phyloP scores from a whole-genome alignment of 2,329 filamentous ascomycete genomes.

The Coniochaeta hoffmannii region DNA sequence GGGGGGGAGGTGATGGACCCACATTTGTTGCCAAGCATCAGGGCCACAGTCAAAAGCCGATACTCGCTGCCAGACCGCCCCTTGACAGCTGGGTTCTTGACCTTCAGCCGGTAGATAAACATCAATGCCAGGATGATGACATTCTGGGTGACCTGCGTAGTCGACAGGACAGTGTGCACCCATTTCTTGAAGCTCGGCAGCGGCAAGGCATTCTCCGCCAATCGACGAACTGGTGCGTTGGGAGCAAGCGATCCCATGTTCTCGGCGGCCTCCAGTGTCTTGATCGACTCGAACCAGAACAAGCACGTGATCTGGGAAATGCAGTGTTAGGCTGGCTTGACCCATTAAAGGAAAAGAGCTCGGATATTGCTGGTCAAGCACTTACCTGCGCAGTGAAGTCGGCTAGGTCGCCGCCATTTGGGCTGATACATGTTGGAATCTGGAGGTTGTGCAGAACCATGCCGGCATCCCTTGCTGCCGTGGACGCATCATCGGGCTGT shows the following conservation, averaged over 20 bases:
- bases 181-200: slow-evolving; percentile 82
- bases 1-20: slow-evolving; percentile 21
- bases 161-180: slow-evolving; percentile 84
- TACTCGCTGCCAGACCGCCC: slow-evolving; percentile 93
- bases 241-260: slow-evolving; percentile 39
- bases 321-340: slow-evolving; percentile 1
- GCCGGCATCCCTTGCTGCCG: slow-evolving; percentile 31
- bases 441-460: slow-evolving; percentile 56
- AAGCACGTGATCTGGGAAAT: slow-evolving; percentile 74
- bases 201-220: slow-evolving; percentile 68
- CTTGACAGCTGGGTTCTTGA: slow-evolving; percentile 79
- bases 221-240: slow-evolving; percentile 34
- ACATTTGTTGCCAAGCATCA: slow-evolving; percentile 99
- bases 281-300: slow-evolving; percentile 92
- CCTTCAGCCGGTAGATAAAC: slow-evolving; percentile 91
- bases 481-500: slow-evolving; percentile 15
- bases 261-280: slow-evolving; percentile 70
- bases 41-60: slow-evolving; percentile 80
- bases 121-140: slow-evolving; percentile 84
- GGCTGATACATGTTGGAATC: slow-evolving; percentile 69
- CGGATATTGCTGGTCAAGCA: neutral
- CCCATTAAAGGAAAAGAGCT: too few species aligned
- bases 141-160: slow-evolving; percentile 93
- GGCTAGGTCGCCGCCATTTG: slow-evolving; percentile 66
- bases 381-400: slow-evolving; percentile 78